Evolutionary conservation across 2,329 filamentous ascomycete species (phyloP), one percentile per base, ranked within the genome.

Genomic region (Metarhizium sp.): DNA sequence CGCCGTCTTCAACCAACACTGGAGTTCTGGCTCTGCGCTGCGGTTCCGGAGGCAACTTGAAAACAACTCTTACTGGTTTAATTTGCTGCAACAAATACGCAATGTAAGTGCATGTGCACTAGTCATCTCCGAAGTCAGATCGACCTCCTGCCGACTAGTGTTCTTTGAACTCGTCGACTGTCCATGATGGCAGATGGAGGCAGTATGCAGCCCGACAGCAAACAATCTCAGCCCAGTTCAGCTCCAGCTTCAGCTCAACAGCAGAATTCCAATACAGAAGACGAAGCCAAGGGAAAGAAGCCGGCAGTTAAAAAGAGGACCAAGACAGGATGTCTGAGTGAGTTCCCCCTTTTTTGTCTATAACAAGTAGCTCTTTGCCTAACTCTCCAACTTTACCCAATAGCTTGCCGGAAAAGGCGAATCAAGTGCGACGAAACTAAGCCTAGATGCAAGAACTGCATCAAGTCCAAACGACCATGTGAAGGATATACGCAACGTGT

Each of bases 371-470:
- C 42, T 34, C 48, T 52, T 25, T 29, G 11, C 30, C 43, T 29
- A 54, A 57, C 58, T 58, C 64, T 64, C 56, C 64, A 50, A 30
- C 55, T 59, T 34, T 58, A 56, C 51, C 58, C 49, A 67, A 48
- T 34, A 92, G 88, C 94, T 56, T 99, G 94, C 73, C 87, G 94
- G 60, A 92, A 89, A 72, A 86, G 94, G 53, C 88, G 94, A 59
- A 97, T 99, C 72, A 99, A 97, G 73, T 99, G 94, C 70, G 94
- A 94, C 59, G 94, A 97, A 69, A 89, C 90, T 64, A 82, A 87
- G 51, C 90, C 90, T 30, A 87, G 80, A 32, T 94, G 90, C 71
- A 84, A 80, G 65, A 95, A 95, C 66, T 95, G 90, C 72, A 84
- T 88, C 73, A 94, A 92, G 66, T 92, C 88, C 18, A 92, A 92